A percentile compares a stretch with the other conserved stretches of the same genome.
Conservation (phyloP, 2,329 filamentous ascomycete genomes). For the Pseudogymnoascus sp. region DNA sequence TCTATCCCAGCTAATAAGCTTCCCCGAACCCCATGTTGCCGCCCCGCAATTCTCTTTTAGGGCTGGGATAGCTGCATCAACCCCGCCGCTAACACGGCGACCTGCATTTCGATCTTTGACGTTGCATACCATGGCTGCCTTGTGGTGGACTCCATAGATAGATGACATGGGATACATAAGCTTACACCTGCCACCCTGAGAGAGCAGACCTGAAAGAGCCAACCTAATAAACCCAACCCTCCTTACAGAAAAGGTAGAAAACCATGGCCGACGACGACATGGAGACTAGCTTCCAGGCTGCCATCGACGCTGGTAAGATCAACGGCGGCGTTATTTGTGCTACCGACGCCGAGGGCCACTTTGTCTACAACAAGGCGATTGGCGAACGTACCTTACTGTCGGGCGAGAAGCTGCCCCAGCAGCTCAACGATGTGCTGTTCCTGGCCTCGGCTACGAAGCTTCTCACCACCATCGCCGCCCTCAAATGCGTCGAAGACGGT, state of each 20-base stretch:
- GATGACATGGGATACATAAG: too few species aligned
- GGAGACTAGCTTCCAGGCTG: conserved; percentile 32
- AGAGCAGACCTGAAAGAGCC: background rate
- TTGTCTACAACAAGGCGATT: conserved; percentile 34
- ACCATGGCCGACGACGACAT: conserved; percentile 24
- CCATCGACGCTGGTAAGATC: conserved; percentile 38
- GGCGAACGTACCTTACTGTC: conserved; percentile 36
- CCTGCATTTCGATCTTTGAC: background rate
- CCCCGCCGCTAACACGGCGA: background rate
- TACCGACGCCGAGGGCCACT: conserved; percentile 32
- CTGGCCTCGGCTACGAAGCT: conserved; percentile 11
- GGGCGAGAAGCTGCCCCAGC: background rate
- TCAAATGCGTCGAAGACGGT: conserved; percentile 12
- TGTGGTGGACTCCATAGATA: too few species aligned
- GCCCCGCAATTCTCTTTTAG: background rate
- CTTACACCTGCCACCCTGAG: background rate
- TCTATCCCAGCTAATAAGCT: background rate
- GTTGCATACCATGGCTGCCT: background rate
- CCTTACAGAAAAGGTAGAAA: background rate
- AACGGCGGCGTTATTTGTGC: conserved; percentile 38
- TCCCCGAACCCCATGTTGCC: background rate
- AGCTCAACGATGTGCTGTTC: conserved; percentile 5
- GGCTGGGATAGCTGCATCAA: background rate
- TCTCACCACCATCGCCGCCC: conserved; percentile 11
- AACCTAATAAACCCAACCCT: background rate